Percentiles rank a stretch among this genome's conserved stretches.
Evolutionary conservation across 192 early-diverging fungal genomes (phyloP).

Genomic region (Backusella circina): DNA sequence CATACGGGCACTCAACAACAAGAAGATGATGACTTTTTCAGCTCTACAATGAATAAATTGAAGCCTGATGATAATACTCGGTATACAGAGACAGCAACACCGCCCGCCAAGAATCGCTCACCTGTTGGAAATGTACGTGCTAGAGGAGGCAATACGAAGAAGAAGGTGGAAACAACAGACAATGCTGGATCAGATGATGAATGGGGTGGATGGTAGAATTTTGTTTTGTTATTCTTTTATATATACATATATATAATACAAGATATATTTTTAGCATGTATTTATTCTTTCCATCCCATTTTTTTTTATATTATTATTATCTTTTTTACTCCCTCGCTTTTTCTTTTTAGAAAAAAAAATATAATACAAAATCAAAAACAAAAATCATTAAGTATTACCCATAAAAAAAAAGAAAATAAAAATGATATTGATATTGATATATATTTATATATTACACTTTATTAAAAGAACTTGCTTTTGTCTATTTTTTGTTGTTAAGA

Average conservation of each 20-base stretch:
- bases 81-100: not conserved
- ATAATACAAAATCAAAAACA: not conserved
- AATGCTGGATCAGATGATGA: not conserved
- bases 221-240: too few species aligned
- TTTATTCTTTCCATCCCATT: not conserved
- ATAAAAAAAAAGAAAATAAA: not conserved
- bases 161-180: not conserved
- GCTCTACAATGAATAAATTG: not conserved
- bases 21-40: not conserved
- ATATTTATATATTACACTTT: conserved; percentile 7
- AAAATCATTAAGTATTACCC: not conserved
- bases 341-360: not conserved
- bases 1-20: not conserved
- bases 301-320: not conserved
- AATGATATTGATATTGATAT: not conserved
- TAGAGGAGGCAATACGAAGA: conserved; percentile 2
- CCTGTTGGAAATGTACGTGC: not conserved
- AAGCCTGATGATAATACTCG: not conserved
- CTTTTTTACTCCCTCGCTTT: not conserved
- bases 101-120: not conserved
- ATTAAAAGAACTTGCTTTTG: not conserved
- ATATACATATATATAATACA: not conserved
- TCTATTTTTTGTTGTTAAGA: not conserved
- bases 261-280: not conserved
- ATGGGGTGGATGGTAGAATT: conserved; percentile 6